Evolutionary conservation across 352 stramenopile genomes (phyloP), one percentile per base, ranked within the genome.

Genomic region (Phytophthora colocasiae): DNA sequence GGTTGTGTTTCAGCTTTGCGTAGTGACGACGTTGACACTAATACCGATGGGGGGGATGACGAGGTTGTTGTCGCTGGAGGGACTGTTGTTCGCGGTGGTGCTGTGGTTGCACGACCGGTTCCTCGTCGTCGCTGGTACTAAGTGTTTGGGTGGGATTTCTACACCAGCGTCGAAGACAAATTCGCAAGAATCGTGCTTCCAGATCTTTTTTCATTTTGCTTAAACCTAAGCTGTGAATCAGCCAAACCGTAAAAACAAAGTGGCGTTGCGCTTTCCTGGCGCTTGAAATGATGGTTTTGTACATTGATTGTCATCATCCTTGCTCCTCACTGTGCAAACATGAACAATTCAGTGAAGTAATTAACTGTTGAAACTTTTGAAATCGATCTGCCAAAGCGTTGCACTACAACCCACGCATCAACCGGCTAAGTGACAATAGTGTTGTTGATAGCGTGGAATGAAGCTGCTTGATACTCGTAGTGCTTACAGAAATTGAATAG

Each of bases 1-100:
- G 22, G 27, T 38, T 2, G 44, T 64, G 7, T 39, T 7, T 29
- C 38, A 77, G 69, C 58, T 8, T 45, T 77, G 48, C 31, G 27
- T 31, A 31, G 27, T 31, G 27, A 31, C 27, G 27, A 55, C 11
- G 47, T 52, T 22, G 43, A 17, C 24, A 24, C 22, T 22, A 22
- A 22, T 22, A 22, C 11, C 14, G 24, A 54, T 26, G 17, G 32
- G 9, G 19, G 47, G 9, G 34, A 64, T 50, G 54, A 77, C 9
- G 69, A 77, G 54, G 24, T 56, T 32, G 64, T 71, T 32, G 54
- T 70, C 26, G 69, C 48, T 38, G 58, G 64, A 26, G 29, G 54
- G 4, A 39, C 48, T 38, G 64, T 34, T 45, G 69, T 63, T 24
- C 39, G 58, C 50, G 58, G 69, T 11, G 69, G 69, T 41, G 64